Base-by-base conservation (phyloP, 2,329 filamentous ascomycete species). In the Exophiala dermatitidis region DNA sequence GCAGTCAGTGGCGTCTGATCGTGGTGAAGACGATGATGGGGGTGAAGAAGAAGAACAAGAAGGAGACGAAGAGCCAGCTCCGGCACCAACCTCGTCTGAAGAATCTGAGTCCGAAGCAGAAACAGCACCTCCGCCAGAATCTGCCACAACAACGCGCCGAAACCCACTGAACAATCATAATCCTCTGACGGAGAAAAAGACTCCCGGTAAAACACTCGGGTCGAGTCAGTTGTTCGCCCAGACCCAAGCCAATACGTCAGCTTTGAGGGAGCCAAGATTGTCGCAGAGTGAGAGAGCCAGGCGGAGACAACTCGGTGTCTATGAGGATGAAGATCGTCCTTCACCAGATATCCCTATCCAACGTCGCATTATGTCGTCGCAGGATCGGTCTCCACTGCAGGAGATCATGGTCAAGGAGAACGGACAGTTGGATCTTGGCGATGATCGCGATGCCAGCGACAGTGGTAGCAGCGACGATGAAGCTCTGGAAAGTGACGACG, bases 181-280 rank as follows among this genome's bases (percentile, higher is more conserved):
- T 28, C 38, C 38, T 28, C 12, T 41, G 38, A 9, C 38, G 9
- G 38, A 38, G 38, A 46, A 36, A 26, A 56, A 47, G 56, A 63
- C 52, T 31, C 55, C 50, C 41, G 50, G 30, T 45, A 54, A 58
- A 38, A 53, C 46, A 32, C 46, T 53, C 6, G 44, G 38, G 33
- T 46, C 42, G n/a, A 60, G 42, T 42, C 59, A 62, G 38, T 9
- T 57, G 4, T 60, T 62, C 28, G 50, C 51, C 3, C 53, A 57
- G 34, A 62, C 60, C 5, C 60, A 62, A 30, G 53, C 49, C 7
- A 55, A 60, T 38, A 62, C 58, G 6, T 62, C 60, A 2, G 58
- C 56, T 12, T 33, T 58, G 10, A 50, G 49, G 28, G 34, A 19
- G 19, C 19, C 19, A 19, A 19, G 19, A 19, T 19, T 44, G 2